Evolutionary conservation across 2,329 filamentous ascomycete genomes (phyloP).

Genomic region (Botrytis elliptica): DNA sequence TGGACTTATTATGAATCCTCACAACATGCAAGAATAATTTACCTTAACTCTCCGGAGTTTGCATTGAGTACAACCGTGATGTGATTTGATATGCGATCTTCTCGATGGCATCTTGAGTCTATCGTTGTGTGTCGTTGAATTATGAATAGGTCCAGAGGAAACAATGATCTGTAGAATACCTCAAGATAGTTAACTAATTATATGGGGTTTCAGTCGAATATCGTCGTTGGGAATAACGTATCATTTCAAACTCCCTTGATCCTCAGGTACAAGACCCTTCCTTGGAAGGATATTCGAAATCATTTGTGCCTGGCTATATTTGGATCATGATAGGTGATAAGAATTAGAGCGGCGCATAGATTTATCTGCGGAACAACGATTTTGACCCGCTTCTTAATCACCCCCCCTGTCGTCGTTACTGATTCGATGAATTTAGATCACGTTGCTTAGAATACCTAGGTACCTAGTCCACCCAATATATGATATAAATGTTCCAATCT

Average conservation of each 20-base stretch:
- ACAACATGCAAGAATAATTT: neutral
- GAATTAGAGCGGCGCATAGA: neutral
- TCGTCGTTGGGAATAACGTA: neutral
- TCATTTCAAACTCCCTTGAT: neutral
- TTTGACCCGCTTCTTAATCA: neutral
- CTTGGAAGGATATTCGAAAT: neutral
- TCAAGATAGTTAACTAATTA: neutral
- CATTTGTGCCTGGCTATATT: neutral
- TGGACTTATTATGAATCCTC: no score
- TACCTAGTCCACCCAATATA: neutral
- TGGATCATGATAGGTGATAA: neutral
- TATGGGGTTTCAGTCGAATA: neutral
- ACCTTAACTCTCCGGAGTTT: conserved; percentile 18
- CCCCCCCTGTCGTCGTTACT: neutral
- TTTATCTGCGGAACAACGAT: neutral
- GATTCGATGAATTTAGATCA: conserved; percentile 6
- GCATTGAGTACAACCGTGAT: conserved; percentile 19
- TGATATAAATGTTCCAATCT: neutral
- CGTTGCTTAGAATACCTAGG: neutral
- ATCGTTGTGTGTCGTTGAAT: neutral
- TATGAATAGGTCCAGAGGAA: neutral
- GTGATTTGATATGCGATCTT: conserved; percentile 21
- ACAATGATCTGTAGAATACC: no score
- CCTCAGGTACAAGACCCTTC: neutral
- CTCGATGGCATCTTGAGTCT: conserved; percentile 4